These are phyloP conservation scores for slime mould (Dictyostelium discoideum) DNA, from an alignment of 78 protist species.

Conservation along the genomic window dicty_2.7 NC_007091.3:4270501-4271000, in stretches of 20 bases:
- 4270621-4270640: slow-evolving; percentile 15
- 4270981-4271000: slow-evolving; percentile 10
- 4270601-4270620: not conserved
- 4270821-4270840: not conserved
- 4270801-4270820: not conserved
- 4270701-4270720: not conserved
- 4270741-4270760: not conserved
- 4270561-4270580: not conserved
- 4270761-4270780: slow-evolving; percentile 2
- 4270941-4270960: slow-evolving; percentile 25
- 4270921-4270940: slow-evolving; percentile 23
- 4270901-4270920: not conserved
- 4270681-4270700: slow-evolving; percentile 12
- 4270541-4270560: not conserved
- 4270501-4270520: not conserved
- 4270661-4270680: slow-evolving; percentile 29
- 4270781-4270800: slow-evolving; percentile 18
- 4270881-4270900: not conserved
- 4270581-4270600: slow-evolving; percentile 32
- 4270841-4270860: not conserved
- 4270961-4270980: not conserved
- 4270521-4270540: not conserved
- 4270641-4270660: slow-evolving; percentile 28
- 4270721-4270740: slow-evolving; percentile 21
- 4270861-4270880: not conserved